A percentile compares a stretch with the other conserved stretches of the same genome.
Conservation (phyloP, 257 asterid genomes). For the Handroanthus guayacan region DNA sequence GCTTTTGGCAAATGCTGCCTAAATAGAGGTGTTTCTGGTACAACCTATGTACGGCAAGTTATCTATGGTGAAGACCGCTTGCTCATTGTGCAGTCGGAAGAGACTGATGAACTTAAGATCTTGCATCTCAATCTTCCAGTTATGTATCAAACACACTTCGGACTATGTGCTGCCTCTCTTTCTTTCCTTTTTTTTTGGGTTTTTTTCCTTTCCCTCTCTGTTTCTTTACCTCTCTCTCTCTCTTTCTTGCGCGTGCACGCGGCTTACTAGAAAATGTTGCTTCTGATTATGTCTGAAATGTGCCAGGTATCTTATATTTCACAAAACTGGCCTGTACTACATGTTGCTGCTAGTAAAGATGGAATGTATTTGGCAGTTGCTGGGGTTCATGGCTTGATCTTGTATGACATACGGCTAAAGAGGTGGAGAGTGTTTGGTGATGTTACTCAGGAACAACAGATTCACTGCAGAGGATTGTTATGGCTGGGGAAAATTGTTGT, state of each 20-base stretch:
- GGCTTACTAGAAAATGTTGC: slow-evolving; percentile 34
- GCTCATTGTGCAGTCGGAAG: slow-evolving; percentile 98
- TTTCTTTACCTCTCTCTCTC: too few relatives aligned
- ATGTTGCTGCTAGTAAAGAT: slow-evolving; percentile 99
- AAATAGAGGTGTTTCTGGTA: slow-evolving; percentile 96
- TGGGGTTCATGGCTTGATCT: slow-evolving; percentile 94
- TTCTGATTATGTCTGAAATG: slow-evolving; percentile 46
- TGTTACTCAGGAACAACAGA: slow-evolving; percentile 95
- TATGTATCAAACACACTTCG: slow-evolving; percentile 49
- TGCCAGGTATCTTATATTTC: slow-evolving; percentile 94
- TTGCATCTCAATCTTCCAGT: slow-evolving; percentile 98
- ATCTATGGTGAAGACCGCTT: slow-evolving; percentile 96
- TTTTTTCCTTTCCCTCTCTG: not conserved
- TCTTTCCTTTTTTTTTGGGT: not conserved
- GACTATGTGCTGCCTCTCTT: slow-evolving; percentile 29
- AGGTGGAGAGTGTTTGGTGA: slow-evolving; percentile 99
- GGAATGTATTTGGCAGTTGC: slow-evolving; percentile 99
- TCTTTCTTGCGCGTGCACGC: too few relatives aligned
- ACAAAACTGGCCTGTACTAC: slow-evolving; percentile 99
- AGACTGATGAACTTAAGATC: slow-evolving; percentile 92
- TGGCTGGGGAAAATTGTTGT: slow-evolving; percentile 99
- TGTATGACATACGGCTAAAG: slow-evolving; percentile 87
- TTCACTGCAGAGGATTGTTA: slow-evolving; percentile 94
- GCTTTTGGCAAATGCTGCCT: slow-evolving; percentile 99
- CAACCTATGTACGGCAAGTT: slow-evolving; percentile 92